Conservation (phyloP, 2,329 filamentous ascomycete genomes). For the Pyrenochaeta sp. region DNA sequence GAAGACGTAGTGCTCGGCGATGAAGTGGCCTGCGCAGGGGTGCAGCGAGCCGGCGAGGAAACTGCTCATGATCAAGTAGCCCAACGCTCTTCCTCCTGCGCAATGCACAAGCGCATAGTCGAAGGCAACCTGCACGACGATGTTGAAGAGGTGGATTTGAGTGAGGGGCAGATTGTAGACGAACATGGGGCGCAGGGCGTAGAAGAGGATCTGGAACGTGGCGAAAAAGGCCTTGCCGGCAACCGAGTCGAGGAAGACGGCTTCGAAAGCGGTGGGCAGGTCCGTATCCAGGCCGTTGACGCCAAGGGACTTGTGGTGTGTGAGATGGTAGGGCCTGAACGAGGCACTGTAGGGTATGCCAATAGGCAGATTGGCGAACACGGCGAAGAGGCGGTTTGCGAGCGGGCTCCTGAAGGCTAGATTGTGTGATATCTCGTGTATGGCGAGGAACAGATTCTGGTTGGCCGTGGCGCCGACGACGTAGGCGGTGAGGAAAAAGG, state of each 20-base stretch:
- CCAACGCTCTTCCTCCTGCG: slow-evolving; percentile 70
- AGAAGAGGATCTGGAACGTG: slow-evolving; percentile 99
- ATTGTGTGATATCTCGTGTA: slow-evolving; percentile 99
- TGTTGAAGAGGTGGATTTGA: slow-evolving; percentile 82
- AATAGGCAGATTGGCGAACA: slow-evolving; percentile 95
- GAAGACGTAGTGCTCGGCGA: slow-evolving; percentile 83
- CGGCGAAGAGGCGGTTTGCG: slow-evolving; percentile 85
- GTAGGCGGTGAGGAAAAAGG: slow-evolving; percentile 88
- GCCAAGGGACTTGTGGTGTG: slow-evolving; percentile 97
- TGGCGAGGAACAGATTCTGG: slow-evolving; percentile 97
- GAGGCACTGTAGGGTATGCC: slow-evolving; percentile 95
- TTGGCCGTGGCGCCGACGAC: slow-evolving; percentile 93
- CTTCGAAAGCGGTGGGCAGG: slow-evolving; percentile 90
- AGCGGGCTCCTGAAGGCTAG: slow-evolving; percentile 84
- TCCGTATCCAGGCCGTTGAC: slow-evolving; percentile 97
- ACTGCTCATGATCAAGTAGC: slow-evolving; percentile 86
- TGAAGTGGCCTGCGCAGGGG: slow-evolving; percentile 96
- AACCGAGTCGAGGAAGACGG: slow-evolving; percentile 91
- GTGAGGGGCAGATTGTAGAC: slow-evolving; percentile 91
- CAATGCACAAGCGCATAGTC: slow-evolving; percentile 73
- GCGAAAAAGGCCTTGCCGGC: slow-evolving; percentile 98
- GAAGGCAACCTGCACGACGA: slow-evolving; percentile 78
- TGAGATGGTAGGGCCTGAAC: slow-evolving; percentile 97
- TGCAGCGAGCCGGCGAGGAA: slow-evolving; percentile 95
- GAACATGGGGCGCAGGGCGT: slow-evolving; percentile 94